Percentiles rank a stretch among this genome's conserved stretches.
Evolutionary conservation across 257 asterid genomes (phyloP).

Genomic region (Solanum arcanum): DNA sequence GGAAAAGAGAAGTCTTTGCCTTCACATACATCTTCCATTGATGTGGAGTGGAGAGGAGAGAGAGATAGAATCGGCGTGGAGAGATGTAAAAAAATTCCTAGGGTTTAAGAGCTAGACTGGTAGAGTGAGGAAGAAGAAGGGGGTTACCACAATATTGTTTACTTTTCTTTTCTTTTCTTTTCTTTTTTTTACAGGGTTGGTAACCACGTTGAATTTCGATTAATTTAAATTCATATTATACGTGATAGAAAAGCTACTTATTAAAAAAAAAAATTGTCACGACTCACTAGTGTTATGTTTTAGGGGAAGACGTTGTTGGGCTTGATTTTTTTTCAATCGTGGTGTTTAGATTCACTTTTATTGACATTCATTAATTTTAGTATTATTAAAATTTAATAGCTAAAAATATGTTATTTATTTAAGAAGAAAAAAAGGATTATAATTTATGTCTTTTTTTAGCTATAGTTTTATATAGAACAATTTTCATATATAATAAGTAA

Average conservation of each 20-base stretch:
- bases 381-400: too few species aligned
- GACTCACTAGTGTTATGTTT: neutral
- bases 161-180: neutral
- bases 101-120: slow-evolving; percentile 18
- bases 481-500: too few species aligned
- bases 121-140: neutral
- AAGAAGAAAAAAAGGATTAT: too few species aligned
- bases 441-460: too few species aligned
- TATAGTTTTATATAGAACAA: too few species aligned
- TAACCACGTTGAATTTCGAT: too few species aligned
- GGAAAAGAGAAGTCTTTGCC: slow-evolving; percentile 93
- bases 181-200: too few species aligned
- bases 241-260: neutral
- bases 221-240: too few species aligned
- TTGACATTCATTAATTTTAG: too few species aligned
- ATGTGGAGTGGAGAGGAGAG: neutral
- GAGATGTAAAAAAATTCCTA: neutral
- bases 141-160: neutral
- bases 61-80: neutral
- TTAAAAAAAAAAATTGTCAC: too few species aligned
- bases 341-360: neutral
- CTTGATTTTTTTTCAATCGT: rapidly evolving
- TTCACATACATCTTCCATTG: slow-evolving; percentile 89
- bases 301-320: neutral
- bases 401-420: too few species aligned